Conservation (phyloP, 495 filamentous ascomycete species). For the Durotheca rogersii region DNA sequence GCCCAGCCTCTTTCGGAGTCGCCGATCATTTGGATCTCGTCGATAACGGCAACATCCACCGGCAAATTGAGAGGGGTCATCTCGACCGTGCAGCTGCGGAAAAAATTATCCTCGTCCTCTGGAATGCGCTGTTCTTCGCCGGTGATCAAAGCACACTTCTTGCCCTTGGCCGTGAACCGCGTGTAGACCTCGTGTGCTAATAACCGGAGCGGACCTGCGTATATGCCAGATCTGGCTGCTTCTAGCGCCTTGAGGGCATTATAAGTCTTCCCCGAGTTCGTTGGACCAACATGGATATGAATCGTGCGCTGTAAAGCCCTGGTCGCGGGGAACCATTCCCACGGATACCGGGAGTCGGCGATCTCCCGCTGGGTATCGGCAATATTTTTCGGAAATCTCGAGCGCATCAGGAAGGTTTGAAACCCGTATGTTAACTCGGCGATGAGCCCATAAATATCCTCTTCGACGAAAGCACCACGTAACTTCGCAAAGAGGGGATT, state of each 20-base stretch:
- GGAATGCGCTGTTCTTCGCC: constrained; percentile 79
- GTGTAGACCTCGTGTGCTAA: constrained; percentile 92
- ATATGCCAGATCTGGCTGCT: constrained; percentile 72
- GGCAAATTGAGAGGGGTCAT: constrained; percentile 74
- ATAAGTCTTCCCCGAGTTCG: constrained; percentile 98
- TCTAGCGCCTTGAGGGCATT: constrained; percentile 87
- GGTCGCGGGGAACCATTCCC: constrained; percentile 87
- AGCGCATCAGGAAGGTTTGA: constrained; percentile 50
- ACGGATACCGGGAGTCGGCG: constrained; percentile 78
- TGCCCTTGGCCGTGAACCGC: constrained; percentile 74
- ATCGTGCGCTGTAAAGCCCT: constrained; percentile 76
- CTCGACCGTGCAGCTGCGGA: constrained; percentile 90
- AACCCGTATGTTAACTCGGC: constrained; percentile 63
- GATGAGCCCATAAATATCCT: constrained; percentile 49
- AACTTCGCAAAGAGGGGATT: constrained; percentile 57
- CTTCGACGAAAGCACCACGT: constrained; percentile 56
- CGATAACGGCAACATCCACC: constrained; percentile 91
- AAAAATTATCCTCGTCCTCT: constrained; percentile 47
- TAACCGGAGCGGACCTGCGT: constrained; percentile 86
- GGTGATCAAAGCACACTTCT: constrained; percentile 76
- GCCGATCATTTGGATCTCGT: constrained; percentile 98
- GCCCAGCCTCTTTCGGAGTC: constrained; percentile 83
- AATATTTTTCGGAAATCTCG: constrained; percentile 36
- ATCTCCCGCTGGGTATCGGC: constrained; percentile 59
- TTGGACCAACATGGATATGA: constrained; percentile 94